phyloP scores from a whole-genome alignment of 2,329 filamentous ascomycete species.

The Drechslerella stenobrocha region DNA sequence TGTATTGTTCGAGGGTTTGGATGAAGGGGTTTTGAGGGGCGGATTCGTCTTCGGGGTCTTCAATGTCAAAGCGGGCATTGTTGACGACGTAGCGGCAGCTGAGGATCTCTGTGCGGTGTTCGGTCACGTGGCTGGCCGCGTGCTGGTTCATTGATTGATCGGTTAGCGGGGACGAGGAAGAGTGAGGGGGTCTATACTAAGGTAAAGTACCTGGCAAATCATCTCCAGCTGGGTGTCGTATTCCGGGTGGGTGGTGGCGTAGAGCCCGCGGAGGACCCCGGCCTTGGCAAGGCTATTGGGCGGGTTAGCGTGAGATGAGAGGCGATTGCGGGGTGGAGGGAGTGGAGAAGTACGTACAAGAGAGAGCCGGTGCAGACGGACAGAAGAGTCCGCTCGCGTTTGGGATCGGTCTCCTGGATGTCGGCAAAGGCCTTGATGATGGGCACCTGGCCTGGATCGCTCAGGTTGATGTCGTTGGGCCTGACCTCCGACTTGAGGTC shows the following conservation, averaged over 20 bases:
- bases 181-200: conserved; percentile 58
- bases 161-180: conserved; percentile 57
- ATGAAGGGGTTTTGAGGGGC: conserved; percentile 56
- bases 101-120: conserved; percentile 75
- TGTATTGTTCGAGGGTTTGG: conserved; percentile 57
- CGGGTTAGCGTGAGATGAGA: neutral
- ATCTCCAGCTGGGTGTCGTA: conserved; percentile 79
- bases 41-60: conserved; percentile 71
- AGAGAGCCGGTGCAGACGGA: conserved; percentile 79
- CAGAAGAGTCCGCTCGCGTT: conserved; percentile 77
- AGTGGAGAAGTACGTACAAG: conserved; percentile 68
- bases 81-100: conserved; percentile 83
- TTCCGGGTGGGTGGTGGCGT: conserved; percentile 81
- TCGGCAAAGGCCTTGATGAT: conserved; percentile 77
- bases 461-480: too few relatives aligned
- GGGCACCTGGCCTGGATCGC: conserved; percentile 63
- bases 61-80: conserved; percentile 82
- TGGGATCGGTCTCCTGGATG: conserved; percentile 76
- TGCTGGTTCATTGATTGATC: conserved; percentile 57
- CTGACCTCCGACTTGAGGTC: conserved; percentile 19
- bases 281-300: conserved; percentile 28
- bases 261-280: conserved; percentile 75
- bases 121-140: conserved; percentile 24
- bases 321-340: neutral
- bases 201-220: conserved; percentile 74